phyloP scores from a whole-genome alignment of 1,284 basidiomycete genomes.

The Irpex rosettiformis region DNA sequence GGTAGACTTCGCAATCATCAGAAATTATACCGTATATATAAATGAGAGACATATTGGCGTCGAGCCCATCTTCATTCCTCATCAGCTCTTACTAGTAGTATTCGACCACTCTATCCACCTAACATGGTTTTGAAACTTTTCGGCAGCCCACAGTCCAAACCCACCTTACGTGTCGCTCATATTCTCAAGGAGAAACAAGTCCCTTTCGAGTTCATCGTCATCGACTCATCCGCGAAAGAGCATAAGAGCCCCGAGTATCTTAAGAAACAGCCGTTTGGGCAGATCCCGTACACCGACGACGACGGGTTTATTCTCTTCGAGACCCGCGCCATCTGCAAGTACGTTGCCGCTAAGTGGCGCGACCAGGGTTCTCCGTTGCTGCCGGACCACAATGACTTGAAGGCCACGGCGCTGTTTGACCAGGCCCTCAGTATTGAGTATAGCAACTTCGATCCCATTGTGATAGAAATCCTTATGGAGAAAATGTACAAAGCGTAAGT shows the following conservation, averaged over 20 bases:
- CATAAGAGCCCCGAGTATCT: slow-evolving; percentile 44
- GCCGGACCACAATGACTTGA: slow-evolving; percentile 26
- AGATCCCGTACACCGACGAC: slow-evolving; percentile 61
- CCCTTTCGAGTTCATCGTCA: slow-evolving; percentile 42
- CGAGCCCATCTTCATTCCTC: too few relatives aligned
- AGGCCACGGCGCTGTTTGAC: slow-evolving; percentile 46
- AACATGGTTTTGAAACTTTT: slow-evolving; percentile 47
- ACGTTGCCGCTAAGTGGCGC: slow-evolving; percentile 32
- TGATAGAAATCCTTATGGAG: slow-evolving; percentile 37
- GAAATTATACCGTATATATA: neutral
- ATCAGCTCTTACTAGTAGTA: neutral
- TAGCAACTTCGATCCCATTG: slow-evolving; percentile 47
- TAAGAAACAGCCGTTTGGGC: slow-evolving; percentile 61
- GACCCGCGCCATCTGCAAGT: slow-evolving; percentile 50
- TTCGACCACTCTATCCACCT: neutral
- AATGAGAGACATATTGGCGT: too few relatives aligned
- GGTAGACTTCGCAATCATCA: too few relatives aligned
- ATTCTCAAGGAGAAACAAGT: slow-evolving; percentile 49
- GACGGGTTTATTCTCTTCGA: slow-evolving; percentile 47
- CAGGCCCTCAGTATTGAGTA: slow-evolving; percentile 52
- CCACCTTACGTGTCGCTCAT: slow-evolving; percentile 42
- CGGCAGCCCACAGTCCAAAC: slow-evolving; percentile 39
- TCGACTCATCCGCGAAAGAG: slow-evolving; percentile 41
- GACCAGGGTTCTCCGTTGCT: slow-evolving; percentile 31
- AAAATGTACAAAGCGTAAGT: slow-evolving; percentile 46